phyloP scores from a whole-genome alignment of 2,329 filamentous ascomycete genomes.

The Cordyceps militaris region DNA sequence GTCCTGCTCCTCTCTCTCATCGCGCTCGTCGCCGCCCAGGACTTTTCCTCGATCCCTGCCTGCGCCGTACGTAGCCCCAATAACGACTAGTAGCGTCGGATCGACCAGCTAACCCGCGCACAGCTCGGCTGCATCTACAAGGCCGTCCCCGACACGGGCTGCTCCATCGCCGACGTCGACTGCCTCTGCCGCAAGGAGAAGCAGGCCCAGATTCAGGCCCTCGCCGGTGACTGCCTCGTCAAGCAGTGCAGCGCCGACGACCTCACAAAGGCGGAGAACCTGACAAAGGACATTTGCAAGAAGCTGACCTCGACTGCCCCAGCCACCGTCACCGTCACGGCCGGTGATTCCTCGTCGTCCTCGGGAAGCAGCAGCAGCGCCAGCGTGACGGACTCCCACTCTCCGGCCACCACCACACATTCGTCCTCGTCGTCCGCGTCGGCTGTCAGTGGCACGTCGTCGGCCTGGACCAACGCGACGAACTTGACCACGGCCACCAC shows the following conservation, averaged over 20 bases:
- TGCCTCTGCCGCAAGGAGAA: constrained; percentile 3
- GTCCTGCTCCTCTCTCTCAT: not conserved
- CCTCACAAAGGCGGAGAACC: not conserved
- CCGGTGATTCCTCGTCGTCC: not conserved
- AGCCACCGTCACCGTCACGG: not conserved
- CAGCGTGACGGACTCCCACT: not conserved
- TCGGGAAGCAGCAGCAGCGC: not conserved
- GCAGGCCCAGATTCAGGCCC: constrained; percentile 3
- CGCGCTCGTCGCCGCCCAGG: not conserved
- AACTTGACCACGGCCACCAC: not conserved
- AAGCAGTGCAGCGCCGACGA: not conserved
- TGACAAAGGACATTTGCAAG: not conserved
- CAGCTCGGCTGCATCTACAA: constrained; percentile 5
- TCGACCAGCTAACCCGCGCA: not conserved
- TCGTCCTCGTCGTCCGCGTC: not conserved
- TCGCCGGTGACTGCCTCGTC: not conserved
- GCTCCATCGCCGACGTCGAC: not conserved
- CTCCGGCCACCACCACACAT: not conserved
- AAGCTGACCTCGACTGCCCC: not conserved
- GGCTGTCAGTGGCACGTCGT: not conserved
- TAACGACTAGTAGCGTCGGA: not conserved
- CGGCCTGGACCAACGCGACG: not conserved
- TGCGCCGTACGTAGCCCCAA: not conserved
- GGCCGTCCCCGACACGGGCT: not conserved
- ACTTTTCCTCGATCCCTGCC: not conserved